Percentiles rank a stretch among this genome's conserved stretches.
Conservation (phyloP, 2,329 filamentous ascomycete genomes). For the Colletotrichum cordylinicola region DNA sequence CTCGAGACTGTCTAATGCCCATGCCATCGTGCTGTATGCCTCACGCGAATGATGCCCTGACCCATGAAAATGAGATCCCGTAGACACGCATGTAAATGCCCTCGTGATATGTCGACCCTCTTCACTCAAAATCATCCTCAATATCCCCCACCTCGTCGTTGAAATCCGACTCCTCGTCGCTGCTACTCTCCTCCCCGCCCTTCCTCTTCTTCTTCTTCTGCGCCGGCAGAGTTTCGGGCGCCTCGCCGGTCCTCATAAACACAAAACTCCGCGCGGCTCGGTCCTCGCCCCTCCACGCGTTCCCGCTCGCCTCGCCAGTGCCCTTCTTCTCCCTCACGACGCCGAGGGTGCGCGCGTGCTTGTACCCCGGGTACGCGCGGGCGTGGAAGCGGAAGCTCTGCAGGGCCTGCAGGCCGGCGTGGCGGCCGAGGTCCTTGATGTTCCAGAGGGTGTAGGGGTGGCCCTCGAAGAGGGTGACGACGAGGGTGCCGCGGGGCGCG, state of each 20-base stretch:
- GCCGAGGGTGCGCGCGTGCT: conserved; percentile 75
- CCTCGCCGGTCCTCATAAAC: conserved; percentile 65
- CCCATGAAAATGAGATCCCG: neutral
- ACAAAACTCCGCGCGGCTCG: conserved; percentile 62
- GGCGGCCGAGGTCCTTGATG: conserved; percentile 82
- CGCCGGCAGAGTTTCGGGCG: conserved; percentile 26
- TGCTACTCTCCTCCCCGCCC: conserved; percentile 33
- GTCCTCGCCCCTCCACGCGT: conserved; percentile 48
- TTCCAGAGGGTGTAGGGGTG: conserved; percentile 98
- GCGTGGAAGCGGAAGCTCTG: conserved; percentile 74
- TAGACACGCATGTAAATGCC: neutral
- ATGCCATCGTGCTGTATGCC: neutral
- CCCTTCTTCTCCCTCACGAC: conserved; percentile 55
- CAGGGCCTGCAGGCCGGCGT: conserved; percentile 73
- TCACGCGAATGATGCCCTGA: neutral
- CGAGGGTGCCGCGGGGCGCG: conserved; percentile 63
- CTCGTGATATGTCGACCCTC: neutral
- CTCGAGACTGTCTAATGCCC: neutral
- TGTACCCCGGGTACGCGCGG: conserved; percentile 74
- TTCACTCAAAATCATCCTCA: neutral
- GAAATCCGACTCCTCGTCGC: conserved; percentile 24
- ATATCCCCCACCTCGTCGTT: conserved; percentile 30
- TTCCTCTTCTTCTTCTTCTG: conserved; percentile 35
- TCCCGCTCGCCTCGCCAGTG: conserved; percentile 46
- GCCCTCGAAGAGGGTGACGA: conserved; percentile 91